Evolutionary conservation across 805 yeast species (phyloP).

Genomic region (Saccharomycopsis selenospora): DNA sequence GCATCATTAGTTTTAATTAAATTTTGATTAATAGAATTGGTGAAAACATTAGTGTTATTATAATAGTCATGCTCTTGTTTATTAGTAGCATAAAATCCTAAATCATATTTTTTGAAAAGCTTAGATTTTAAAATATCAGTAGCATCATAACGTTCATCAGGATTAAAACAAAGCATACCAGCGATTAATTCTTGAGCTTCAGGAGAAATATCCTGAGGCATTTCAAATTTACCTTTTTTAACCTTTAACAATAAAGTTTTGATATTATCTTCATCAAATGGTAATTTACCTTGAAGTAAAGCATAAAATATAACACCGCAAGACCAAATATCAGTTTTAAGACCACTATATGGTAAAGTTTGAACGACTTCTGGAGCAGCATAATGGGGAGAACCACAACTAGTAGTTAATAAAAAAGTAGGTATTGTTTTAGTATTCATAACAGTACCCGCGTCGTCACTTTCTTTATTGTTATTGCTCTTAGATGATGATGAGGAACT

Average conservation of each 20-base stretch:
- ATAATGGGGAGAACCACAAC: conserved; percentile 85
- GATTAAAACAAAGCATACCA: conserved; percentile 63
- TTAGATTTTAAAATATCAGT: conserved; percentile 42
- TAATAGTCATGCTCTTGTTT: conserved; percentile 12
- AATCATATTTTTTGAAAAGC: conserved; percentile 16
- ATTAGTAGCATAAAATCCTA: conserved; percentile 15
- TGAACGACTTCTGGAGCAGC: conserved; percentile 84
- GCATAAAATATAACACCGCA: conserved; percentile 82
- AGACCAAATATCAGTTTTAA: conserved; percentile 84
- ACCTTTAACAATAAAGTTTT: conserved; percentile 64
- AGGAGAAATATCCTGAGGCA: conserved; percentile 55
- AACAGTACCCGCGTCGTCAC: conserved; percentile 73
- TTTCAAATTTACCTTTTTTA: conserved; percentile 65
- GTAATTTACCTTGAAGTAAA: conserved; percentile 69
- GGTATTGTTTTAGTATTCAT: conserved; percentile 83
- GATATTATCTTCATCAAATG: conserved; percentile 78
- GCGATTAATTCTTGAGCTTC: conserved; percentile 65
- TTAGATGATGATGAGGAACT: conserved; percentile 11
- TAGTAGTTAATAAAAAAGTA: conserved; percentile 65
- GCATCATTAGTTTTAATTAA: conserved; percentile 17
- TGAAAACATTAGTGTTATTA: conserved; percentile 18
- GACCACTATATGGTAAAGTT: conserved; percentile 73
- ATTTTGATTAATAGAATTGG: conserved; percentile 20
- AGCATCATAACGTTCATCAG: conserved; percentile 63
- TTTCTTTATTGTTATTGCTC: no score